Evolutionary conservation across 2,329 filamentous ascomycete species (phyloP), one percentile per base, ranked within the genome.

Genomic region (Reticulascus tulasneorum): DNA sequence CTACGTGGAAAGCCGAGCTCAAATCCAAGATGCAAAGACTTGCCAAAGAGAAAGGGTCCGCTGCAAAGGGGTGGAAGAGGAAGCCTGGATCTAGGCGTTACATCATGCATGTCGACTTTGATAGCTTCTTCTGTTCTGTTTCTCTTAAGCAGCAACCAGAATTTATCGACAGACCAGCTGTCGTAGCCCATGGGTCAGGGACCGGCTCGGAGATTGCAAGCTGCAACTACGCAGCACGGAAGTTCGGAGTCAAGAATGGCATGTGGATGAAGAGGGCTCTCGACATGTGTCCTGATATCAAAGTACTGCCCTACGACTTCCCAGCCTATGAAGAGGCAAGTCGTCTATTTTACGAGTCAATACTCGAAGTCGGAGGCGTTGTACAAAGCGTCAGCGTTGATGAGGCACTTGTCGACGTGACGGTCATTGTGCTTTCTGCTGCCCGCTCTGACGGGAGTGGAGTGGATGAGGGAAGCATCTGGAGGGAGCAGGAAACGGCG

Each of bases 241-340:
- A 77, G 21, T 93, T 82, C 49, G 91, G 91, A 2, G 73, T 98
- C 36, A 95, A 90, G 55, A 98, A 98, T 49, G 94, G 94, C 23
- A 98, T 97, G 93, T 98, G 94, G 93, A 97, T 98, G 91, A 94
- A 91, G 56, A 74, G 76, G 22, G 93, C 93, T 0, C 71, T 84
- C 40, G 83, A 93, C 47, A 60, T 93, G 13, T 98, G 89, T 53
- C 83, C 91, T 1, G 79, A 88, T 16, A 68, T 98, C 13, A 89
- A 94, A 48, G 82, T 97, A 2, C 57, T 98, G n/a, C 86, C 90
- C 0, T 98, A 98, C 51, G 90, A 98, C 53, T 98, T 97, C 54
- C 83, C 86, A 3, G 91, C 82, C 0, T 98, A 98, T 49, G 93
- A 98, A 66, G 84, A 90, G 41, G 88, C 90, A 2, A 98, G 93